Evolutionary conservation across 2,329 filamentous ascomycete species (phyloP), one percentile per base, ranked within the genome.

Genomic region (Colletotrichum neosansevieriae): DNA sequence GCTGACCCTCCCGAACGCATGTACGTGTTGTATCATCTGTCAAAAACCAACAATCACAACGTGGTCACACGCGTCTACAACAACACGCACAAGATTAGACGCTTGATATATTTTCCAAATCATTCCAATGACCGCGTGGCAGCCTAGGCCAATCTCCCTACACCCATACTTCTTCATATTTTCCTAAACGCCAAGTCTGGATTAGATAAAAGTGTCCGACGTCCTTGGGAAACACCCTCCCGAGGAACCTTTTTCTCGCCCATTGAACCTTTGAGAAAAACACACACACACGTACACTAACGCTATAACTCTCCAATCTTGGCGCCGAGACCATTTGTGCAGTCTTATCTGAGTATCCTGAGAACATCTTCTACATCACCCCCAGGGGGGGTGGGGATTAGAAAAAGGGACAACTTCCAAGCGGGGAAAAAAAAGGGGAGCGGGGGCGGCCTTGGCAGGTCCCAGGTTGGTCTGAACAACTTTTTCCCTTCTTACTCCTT

Each of bases 51-150:
- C 3, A 13, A 38, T 1, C 36, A 38, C 4, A 38, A 38, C 29
- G 45, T 42, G 38, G 53, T 42, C 45, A 54, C 45, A 54, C n/a
- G 50, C 21, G 47, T 24, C 24, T 32, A 29, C 40, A 29, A 1
- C 29, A 9, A 29, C 6, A 29, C 29, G 2, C 32, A 21, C 4
- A 9, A 17, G 29, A n/a, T 12, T 36, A 45, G 38, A 45, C 53
- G 45, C 38, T 19, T 58, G 53, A 42, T 53, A 58, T 21, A 64
- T 42, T 64, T 42, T 38, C 34, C 45, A 54, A 64, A 65, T 65
- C 45, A 42, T 54, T 36, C n/a, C 40, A 29, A 10, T 34, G 21
- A 5, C 47, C 54, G 40, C 47, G 45, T 59, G 60, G 47, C 32
- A 42, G 12, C 13, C 24, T 0, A 24, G 24, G 24, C 24, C 24